These are phyloP conservation scores for Lablab purpureus DNA, from an alignment of 306 rosid species.

Conservation along the genomic window DNA sequence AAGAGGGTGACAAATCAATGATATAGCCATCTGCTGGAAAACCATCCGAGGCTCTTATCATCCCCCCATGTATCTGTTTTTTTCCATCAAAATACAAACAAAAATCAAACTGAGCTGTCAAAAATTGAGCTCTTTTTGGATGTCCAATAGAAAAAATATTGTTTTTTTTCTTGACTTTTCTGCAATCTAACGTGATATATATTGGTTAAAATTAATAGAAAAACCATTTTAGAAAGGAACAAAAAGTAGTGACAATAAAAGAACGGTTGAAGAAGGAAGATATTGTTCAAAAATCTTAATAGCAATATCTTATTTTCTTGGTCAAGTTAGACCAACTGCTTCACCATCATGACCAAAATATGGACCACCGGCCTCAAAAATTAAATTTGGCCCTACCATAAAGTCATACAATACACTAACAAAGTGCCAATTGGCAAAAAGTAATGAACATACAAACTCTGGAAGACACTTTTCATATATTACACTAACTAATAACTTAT, in stretches of 20 bases:
- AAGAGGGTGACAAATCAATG: constrained; percentile 71
- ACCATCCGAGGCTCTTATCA: constrained; percentile 67
- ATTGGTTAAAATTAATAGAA: neutral
- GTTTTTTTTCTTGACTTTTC: constrained; percentile 20
- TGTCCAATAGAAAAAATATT: constrained; percentile 1
- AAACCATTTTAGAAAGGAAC: neutral
- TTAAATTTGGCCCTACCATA: neutral
- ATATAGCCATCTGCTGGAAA: constrained; percentile 70
- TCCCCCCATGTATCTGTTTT: constrained; percentile 92
- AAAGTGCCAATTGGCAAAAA: constrained; percentile 42
- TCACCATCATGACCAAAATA: constrained; percentile 34
- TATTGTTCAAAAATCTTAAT: neutral
- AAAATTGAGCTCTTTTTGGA: neutral
- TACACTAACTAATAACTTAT: neutral
- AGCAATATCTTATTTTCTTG: constrained; percentile 34
- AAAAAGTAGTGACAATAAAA: neutral
- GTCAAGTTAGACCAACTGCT: constrained; percentile 46
- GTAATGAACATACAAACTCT: neutral
- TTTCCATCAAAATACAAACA: constrained; percentile 22
- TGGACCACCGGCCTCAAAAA: constrained; percentile 12
- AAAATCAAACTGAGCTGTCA: constrained; percentile 29
- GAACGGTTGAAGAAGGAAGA: neutral
- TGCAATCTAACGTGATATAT: neutral
- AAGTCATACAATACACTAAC: constrained; percentile 17
- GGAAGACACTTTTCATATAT: constrained; percentile 33